phyloP scores from a whole-genome alignment of 2,329 filamentous ascomycete genomes.

The Cryphonectria parasitica region DNA sequence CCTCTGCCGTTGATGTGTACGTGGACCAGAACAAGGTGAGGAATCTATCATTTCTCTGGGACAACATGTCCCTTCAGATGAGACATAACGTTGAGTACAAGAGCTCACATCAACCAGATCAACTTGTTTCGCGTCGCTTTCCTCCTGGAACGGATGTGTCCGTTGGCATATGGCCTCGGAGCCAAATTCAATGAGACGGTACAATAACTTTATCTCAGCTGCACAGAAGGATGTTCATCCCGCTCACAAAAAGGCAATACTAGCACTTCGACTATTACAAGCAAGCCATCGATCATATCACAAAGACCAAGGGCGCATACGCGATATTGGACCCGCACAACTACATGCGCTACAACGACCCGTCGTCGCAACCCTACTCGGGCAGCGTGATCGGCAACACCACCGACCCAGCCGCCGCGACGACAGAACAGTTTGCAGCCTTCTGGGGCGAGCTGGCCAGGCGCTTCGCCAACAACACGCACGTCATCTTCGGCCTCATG shows the following conservation, averaged over 20 bases:
- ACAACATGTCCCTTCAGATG: not conserved
- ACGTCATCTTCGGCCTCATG: constrained; percentile 56
- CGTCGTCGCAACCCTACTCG: constrained; percentile 50
- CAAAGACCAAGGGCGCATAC: constrained; percentile 49
- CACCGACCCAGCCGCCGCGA: constrained; percentile 48
- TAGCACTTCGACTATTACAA: constrained; percentile 49
- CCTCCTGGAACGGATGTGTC: constrained; percentile 55
- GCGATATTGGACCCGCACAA: constrained; percentile 56
- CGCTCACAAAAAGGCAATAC: not conserved
- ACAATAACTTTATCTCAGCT: not conserved
- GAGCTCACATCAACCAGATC: constrained; percentile 31
- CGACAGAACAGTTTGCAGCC: constrained; percentile 49
- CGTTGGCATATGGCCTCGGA: constrained; percentile 49
- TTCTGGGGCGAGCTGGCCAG: constrained; percentile 54
- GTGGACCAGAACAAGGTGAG: constrained; percentile 49
- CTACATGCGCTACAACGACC: constrained; percentile 59
- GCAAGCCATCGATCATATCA: constrained; percentile 54
- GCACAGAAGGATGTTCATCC: not conserved
- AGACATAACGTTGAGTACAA: not conserved
- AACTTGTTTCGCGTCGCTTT: constrained; percentile 56
- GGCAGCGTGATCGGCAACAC: constrained; percentile 54
- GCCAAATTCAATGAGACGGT: constrained; percentile 52
- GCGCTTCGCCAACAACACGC: constrained; percentile 50
- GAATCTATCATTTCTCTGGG: not conserved
- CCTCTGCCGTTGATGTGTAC: constrained; percentile 48